Percentiles rank a stretch among this genome's conserved stretches.
Evolutionary conservation across 768 basidiomycete species (phyloP).

Genomic region (Russula griseocarnosa): DNA sequence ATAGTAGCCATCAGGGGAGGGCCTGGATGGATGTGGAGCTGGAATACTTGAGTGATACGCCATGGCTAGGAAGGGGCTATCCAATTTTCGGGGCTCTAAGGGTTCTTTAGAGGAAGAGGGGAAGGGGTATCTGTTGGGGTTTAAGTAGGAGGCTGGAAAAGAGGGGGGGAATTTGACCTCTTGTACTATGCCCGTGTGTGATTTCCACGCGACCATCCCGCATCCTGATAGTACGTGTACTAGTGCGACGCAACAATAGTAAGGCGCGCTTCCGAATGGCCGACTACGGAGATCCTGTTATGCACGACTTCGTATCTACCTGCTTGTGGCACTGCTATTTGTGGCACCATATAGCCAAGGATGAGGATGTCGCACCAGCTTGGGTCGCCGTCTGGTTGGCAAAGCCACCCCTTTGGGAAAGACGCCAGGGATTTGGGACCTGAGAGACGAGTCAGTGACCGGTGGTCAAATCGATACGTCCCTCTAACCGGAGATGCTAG

Average conservation of each 20-base stretch:
- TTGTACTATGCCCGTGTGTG: constrained; percentile 11
- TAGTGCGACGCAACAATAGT: constrained; percentile 14
- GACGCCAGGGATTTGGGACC: constrained; percentile 2
- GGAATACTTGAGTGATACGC: not conserved
- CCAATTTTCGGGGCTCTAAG: not conserved
- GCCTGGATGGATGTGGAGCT: not conserved
- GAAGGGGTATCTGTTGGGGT: not conserved
- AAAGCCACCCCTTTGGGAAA: not conserved
- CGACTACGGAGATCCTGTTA: constrained; percentile 13
- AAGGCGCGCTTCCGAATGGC: constrained; percentile 12
- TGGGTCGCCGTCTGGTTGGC: constrained; percentile 2
- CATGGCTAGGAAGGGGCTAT: not conserved
- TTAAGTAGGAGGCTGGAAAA: not conserved
- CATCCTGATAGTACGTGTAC: constrained; percentile 28
- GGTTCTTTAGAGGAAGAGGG: not conserved
- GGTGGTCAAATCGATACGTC: not conserved
- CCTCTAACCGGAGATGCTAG: not conserved
- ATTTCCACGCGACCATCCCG: constrained; percentile 20
- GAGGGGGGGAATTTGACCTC: constrained; percentile 8
- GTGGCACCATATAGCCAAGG: constrained; percentile 19
- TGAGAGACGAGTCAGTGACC: not conserved
- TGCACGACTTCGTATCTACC: constrained; percentile 11
- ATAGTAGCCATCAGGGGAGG: not conserved
- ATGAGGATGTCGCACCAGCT: not conserved
- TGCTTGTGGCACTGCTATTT: constrained; percentile 24